Evolutionary conservation across 2,329 filamentous ascomycete genomes (phyloP).

Genomic region (Botrytis medusae): DNA sequence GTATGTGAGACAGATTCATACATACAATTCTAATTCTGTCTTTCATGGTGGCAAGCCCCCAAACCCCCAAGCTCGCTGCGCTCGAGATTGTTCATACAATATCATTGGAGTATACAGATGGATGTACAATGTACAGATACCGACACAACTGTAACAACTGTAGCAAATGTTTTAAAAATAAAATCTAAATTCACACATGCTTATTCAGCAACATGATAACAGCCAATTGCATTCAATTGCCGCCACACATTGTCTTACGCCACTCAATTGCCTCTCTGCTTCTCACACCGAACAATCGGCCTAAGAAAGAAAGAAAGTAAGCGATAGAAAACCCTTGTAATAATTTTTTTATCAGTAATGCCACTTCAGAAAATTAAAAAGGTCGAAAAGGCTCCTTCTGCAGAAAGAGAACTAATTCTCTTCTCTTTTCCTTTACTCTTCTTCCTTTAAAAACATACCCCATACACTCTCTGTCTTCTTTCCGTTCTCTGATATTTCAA

Average conservation of each 20-base stretch:
- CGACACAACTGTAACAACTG: neutral
- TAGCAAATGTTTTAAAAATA: neutral
- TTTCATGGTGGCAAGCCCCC: neutral
- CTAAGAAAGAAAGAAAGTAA: neutral
- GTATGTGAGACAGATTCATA: neutral
- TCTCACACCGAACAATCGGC: neutral
- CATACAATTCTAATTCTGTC: neutral
- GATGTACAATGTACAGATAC: neutral
- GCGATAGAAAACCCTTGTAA: neutral
- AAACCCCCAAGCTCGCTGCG: slow-evolving; percentile 9
- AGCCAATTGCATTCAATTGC: neutral
- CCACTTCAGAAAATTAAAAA: slow-evolving; percentile 8
- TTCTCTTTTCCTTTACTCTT: neutral
- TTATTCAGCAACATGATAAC: neutral
- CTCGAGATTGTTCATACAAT: neutral
- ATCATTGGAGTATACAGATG: neutral
- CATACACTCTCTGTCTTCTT: neutral
- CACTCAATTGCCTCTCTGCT: neutral
- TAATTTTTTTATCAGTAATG: neutral
- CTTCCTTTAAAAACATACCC: neutral
- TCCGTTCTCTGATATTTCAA: neutral
- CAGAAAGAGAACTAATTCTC: neutral
- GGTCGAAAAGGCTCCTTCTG: neutral
- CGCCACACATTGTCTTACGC: neutral
- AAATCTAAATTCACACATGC: neutral